Percentiles rank a stretch among this genome's conserved stretches.
Evolutionary conservation across 2,329 filamentous ascomycete species (phyloP).

Genomic region (Penicillium paneum): DNA sequence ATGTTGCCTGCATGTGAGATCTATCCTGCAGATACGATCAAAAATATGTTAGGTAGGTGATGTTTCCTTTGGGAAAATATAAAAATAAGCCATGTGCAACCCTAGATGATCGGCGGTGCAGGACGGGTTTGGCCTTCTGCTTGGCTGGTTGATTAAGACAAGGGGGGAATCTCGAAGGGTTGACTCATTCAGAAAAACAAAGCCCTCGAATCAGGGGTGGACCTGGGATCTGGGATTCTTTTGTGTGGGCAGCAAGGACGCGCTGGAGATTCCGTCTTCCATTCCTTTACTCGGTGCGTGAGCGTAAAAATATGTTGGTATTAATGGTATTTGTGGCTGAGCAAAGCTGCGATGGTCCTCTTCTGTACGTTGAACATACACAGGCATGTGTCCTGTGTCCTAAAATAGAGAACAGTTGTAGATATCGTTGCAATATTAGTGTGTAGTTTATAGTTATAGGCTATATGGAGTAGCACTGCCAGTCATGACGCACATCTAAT

Average conservation of each 20-base stretch:
- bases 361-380: conserved; percentile 1
- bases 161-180: conserved; percentile 17
- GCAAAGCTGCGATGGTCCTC: neutral
- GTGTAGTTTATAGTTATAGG: neutral
- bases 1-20: conserved; percentile 10
- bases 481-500: conserved; percentile 2
- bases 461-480: neutral
- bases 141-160: conserved; percentile 11
- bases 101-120: conserved; percentile 24
- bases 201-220: conserved; percentile 18
- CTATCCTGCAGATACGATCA: conserved; percentile 3
- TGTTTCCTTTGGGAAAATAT: neutral
- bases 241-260: conserved; percentile 20
- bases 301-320: conserved; percentile 15
- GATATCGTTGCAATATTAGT: neutral
- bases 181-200: conserved; percentile 17
- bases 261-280: conserved; percentile 9
- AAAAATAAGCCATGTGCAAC: conserved; percentile 22
- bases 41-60: neutral
- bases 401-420: neutral
- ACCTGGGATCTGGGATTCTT: conserved; percentile 20
- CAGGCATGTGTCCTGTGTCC: neutral
- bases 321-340: conserved; percentile 8
- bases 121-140: conserved; percentile 8
- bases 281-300: conserved; percentile 27